Base-by-base conservation (phyloP, 2,329 filamentous ascomycete species). In the Calonectria pseudoturangicola region DNA sequence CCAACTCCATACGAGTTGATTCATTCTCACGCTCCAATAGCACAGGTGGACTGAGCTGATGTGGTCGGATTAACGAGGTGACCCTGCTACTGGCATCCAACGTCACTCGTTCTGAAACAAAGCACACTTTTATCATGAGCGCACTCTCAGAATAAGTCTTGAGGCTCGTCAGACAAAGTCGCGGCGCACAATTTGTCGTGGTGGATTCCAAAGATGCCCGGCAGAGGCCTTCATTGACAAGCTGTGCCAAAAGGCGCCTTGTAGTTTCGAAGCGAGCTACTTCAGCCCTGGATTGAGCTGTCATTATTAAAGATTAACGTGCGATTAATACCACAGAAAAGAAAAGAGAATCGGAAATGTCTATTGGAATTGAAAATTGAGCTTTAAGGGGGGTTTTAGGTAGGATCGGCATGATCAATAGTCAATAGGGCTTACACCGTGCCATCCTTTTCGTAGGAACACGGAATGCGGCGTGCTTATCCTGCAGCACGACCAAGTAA, bases 221-320 rank as follows among this genome's bases (percentile, higher is more conserved):
- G n/a, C 51, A 56, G 18, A 56, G 51, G 18, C 51, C 51, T n/a
- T 56, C 51, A n/a, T 56, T 56, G 2, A 56, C 18, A 8, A 36
- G 30, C 51, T 56, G 51, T 18, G 51, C 18, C 4, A 56, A 56
- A 36, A 56, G 51, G 4, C 51, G 51, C n/a, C 28, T 56, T 9
- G 51, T 56, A 25, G 51, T 56, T n/a, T 56, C 51, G 21, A 56
- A 56, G 7, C 1, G 18, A 56, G 51, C 51, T 8, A 56, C 8
- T 18, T 56, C 18, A 3, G 4, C 36, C 18, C n/a, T n/a, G 30
- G 51, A 56, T 36, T 36, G 51, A 12, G 30, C 28, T 9, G 51
- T 21, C 51, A 56, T 56, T 25, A 36, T 36, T 10, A 36, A 12
- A 9, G 12, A 36, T 36, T 36, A 36, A 9, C 3, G 10, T 36